Evolutionary conservation across 2,329 filamentous ascomycete genomes (phyloP), one percentile per base, ranked within the genome.

Genomic region (Conoideocrella luteorostrata): DNA sequence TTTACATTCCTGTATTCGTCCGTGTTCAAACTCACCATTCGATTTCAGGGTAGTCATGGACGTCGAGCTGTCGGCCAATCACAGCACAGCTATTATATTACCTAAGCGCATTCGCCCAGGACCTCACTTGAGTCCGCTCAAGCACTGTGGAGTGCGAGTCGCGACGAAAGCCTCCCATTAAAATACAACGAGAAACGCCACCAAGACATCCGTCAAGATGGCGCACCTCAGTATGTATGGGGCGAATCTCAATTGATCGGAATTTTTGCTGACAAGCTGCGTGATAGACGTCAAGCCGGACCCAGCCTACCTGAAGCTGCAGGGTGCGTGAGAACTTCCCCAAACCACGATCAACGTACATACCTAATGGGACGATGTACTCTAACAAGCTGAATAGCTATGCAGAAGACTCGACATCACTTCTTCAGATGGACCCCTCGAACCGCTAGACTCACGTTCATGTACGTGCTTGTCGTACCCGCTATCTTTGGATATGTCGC

Each of bases 341-440:
- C 4, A 38, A 24, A n/a, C 18, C 13, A 18, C 21, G 3, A 26
- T 39, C 48, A 39, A 52, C 45, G 35, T 30, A 9, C 13, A 15
- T 9, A 7, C 17, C 30, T 10, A 15, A 17, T 9, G 26, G 7
- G 26, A 17, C 18, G 41, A 39, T 39, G 26, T 28, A 24, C 11
- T 39, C 55, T 63, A 57, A 61, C 55, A 35, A 40, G 21, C 36
- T 46, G 28, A 47, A 56, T 58, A 95, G 90, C 85, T 64, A 86
- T 96, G 81, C 80, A 77, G 59, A 73, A 78, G 59, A 88, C 87
- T 72, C 85, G 93, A 53, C 84, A 90, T 78, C 88, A 88, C 70
- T 95, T 88, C 78, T 98, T 97, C 78, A 80, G 88, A 66, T 97
- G 88, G 88, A 97, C 86, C 28, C 78, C 81, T 41, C 77, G 86